These are phyloP conservation scores for Nidula microcarpa DNA, from an alignment of 768 basidiomycete genomes.

Conservation along the genomic window DNA sequence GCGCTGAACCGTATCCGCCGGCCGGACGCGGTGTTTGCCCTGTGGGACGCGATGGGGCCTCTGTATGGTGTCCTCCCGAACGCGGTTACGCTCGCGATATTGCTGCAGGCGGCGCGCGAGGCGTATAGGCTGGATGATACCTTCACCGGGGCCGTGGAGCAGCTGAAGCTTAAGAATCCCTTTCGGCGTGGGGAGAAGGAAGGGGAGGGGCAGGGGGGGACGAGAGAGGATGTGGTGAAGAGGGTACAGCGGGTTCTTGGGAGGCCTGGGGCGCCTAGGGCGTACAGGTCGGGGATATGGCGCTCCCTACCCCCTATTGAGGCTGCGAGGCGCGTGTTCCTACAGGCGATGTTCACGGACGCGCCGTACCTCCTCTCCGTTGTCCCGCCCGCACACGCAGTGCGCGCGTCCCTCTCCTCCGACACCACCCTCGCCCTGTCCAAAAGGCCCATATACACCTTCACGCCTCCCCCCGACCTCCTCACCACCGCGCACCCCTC, in stretches of 20 bases:
- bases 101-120: constrained; percentile 59
- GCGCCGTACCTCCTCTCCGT: constrained; percentile 27
- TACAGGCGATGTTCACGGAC: constrained; percentile 53
- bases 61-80: constrained; percentile 61
- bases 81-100: constrained; percentile 48
- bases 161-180: constrained; percentile 33
- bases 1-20: constrained; percentile 48
- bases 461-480: constrained; percentile 19
- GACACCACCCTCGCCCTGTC: constrained; percentile 3
- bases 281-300: constrained; percentile 41
- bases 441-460: constrained; percentile 8
- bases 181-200: constrained; percentile 16
- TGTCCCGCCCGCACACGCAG: constrained; percentile 31
- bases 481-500: constrained; percentile 16
- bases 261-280: constrained; percentile 13
- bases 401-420: constrained; percentile 20
- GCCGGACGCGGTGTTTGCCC: constrained; percentile 58
- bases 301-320: constrained; percentile 38
- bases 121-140: constrained; percentile 50
- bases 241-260: constrained; percentile 24
- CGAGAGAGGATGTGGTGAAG: constrained; percentile 4
- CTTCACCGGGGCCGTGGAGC: constrained; percentile 45
- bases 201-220: neutral
- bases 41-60: constrained; percentile 65
- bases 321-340: constrained; percentile 50